Conservation (phyloP, 1,284 basidiomycete genomes). For the Naganishia sp. region DNA sequence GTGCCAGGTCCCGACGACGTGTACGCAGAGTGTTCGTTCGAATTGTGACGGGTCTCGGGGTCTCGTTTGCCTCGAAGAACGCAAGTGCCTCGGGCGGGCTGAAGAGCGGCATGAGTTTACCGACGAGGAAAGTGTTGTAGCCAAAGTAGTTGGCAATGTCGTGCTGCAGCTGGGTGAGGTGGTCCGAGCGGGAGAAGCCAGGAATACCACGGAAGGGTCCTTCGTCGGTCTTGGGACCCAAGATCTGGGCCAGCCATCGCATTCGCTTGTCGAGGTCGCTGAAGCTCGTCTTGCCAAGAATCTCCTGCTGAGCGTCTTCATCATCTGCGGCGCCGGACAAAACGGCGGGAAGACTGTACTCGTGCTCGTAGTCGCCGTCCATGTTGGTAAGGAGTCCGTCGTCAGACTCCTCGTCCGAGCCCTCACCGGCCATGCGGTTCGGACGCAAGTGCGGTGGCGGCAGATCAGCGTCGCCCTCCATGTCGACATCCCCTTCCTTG, state of each 20-base stretch:
- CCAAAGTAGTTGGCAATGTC: slow-evolving; percentile 96
- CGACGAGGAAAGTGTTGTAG: slow-evolving; percentile 92
- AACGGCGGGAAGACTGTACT: slow-evolving; percentile 60
- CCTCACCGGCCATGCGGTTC: slow-evolving; percentile 35
- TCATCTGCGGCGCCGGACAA: slow-evolving; percentile 76
- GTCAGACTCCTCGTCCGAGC: slow-evolving; percentile 39
- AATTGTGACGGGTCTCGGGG: slow-evolving; percentile 94
- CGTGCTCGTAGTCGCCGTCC: slow-evolving; percentile 53
- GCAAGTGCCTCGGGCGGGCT: slow-evolving; percentile 73
- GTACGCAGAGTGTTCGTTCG: slow-evolving; percentile 96
- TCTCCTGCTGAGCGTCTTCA: slow-evolving; percentile 75
- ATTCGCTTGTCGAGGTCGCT: slow-evolving; percentile 84
- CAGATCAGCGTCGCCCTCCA: slow-evolving; percentile 52
- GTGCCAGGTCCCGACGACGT: slow-evolving; percentile 88
- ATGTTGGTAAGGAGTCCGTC: slow-evolving; percentile 55
- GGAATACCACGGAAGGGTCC: slow-evolving; percentile 34
- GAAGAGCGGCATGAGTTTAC: slow-evolving; percentile 94
- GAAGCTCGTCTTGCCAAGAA: slow-evolving; percentile 66
- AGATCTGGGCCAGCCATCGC: slow-evolving; percentile 78
- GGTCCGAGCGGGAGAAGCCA: slow-evolving; percentile 78
- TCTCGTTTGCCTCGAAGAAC: slow-evolving; percentile 98
- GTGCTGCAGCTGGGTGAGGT: slow-evolving; percentile 80
- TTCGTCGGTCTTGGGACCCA: slow-evolving; percentile 65
- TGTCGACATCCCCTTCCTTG: slow-evolving; percentile 57
- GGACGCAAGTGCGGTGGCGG: slow-evolving; percentile 38